These are phyloP conservation scores for Cyamopsis tetragonoloba DNA, from an alignment of 306 rosid species.

Conservation along the genomic window DNA sequence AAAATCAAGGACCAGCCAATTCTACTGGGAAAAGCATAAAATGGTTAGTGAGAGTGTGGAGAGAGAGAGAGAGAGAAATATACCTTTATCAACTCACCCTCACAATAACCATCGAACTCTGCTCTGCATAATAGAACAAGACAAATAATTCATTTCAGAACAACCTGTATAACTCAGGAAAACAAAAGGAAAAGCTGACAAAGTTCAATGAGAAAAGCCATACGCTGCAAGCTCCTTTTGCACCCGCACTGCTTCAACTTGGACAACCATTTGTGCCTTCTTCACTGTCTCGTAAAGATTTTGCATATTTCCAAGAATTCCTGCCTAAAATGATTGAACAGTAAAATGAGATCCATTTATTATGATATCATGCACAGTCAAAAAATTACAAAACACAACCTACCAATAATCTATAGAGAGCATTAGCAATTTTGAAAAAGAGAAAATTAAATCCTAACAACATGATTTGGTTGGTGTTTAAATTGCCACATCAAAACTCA, in stretches of 20 bases:
- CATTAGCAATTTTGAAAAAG: not conserved
- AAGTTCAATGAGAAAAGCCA: constrained; percentile 24
- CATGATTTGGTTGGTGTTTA: not conserved
- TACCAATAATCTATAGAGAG: not conserved
- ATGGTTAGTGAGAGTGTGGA: not conserved
- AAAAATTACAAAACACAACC: constrained; percentile 22
- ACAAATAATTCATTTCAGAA: constrained; percentile 9
- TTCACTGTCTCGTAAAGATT: constrained; percentile 76
- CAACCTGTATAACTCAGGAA: not conserved
- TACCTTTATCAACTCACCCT: constrained; percentile 91
- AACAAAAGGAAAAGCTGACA: constrained; percentile 10
- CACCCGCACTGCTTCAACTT: constrained; percentile 85
- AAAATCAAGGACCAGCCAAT: not conserved
- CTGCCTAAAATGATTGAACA: constrained; percentile 51
- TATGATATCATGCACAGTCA: constrained; percentile 15
- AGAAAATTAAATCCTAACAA: not conserved
- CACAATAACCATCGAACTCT: constrained; percentile 91
- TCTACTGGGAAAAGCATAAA: not conserved
- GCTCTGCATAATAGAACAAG: constrained; percentile 59
- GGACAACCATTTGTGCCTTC: constrained; percentile 92
- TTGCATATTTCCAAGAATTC: constrained; percentile 80
- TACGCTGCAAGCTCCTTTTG: constrained; percentile 86
- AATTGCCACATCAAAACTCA: not conserved
- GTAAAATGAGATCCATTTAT: not conserved
- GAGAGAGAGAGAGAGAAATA: not conserved